These are phyloP conservation scores for Bryum argenteum DNA, from an alignment of 225 moss, liverwort and hornwort genomes.

Conservation along the genomic window DNA sequence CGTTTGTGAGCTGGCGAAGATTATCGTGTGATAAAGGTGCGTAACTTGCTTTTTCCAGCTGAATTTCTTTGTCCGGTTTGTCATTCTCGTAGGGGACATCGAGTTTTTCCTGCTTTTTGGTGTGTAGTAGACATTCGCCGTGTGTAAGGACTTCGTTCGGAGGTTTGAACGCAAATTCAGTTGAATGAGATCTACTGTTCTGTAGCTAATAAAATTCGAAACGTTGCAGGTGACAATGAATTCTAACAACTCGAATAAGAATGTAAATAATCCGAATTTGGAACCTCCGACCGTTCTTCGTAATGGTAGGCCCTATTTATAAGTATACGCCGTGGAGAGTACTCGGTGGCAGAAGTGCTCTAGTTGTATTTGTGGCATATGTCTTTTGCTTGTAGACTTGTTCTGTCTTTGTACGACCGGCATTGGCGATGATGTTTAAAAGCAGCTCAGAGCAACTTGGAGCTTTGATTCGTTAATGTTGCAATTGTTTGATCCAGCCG, in stretches of 20 bases:
- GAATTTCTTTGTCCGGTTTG: constrained; percentile 1
- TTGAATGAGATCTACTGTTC: not conserved
- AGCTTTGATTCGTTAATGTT: constrained; percentile 4
- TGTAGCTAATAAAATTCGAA: constrained; percentile 1
- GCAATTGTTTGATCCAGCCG: not conserved
- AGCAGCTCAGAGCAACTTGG: not conserved
- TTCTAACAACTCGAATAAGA: no score
- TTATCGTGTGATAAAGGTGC: constrained; percentile 1
- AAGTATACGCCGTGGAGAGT: not conserved
- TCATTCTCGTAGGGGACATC: not conserved
- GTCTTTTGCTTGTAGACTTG: constrained; percentile 7
- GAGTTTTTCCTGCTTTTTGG: not conserved
- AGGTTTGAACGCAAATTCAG: not conserved
- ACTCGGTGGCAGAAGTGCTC: not conserved
- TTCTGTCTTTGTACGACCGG: constrained; percentile 1
- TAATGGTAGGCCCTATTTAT: not conserved
- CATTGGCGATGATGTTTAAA: not conserved
- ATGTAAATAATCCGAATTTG: not conserved
- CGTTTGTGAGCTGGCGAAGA: not conserved
- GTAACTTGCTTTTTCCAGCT: not conserved
- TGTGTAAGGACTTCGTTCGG: constrained; percentile 32
- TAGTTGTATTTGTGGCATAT: constrained; percentile 5
- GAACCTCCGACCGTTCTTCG: constrained; percentile 4
- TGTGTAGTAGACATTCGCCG: not conserved
- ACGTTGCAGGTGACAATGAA: constrained; percentile 1